Evolutionary conservation across 257 asterid species (phyloP).

Genomic region (Solanum bulbocastanum): DNA sequence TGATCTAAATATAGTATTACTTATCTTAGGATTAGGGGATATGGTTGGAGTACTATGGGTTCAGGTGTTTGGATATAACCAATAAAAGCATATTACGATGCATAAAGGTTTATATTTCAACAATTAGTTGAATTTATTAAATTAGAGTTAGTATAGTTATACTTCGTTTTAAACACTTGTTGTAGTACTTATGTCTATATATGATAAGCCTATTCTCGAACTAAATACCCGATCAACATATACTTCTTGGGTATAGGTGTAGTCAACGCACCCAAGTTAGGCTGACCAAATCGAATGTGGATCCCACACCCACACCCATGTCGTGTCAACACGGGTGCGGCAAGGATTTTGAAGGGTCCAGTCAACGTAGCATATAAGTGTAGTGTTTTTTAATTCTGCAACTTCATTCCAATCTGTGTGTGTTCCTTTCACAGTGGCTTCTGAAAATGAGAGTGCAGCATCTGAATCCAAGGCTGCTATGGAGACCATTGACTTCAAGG

Average conservation of each 20-base stretch:
- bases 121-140: not conserved
- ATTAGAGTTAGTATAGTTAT: not conserved
- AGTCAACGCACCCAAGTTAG: not conserved
- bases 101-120: not conserved
- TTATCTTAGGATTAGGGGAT: not conserved
- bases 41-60: not conserved
- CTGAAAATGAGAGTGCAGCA: slow-evolving; percentile 44
- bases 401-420: not conserved
- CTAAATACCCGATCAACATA: not conserved
- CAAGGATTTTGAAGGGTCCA: not conserved
- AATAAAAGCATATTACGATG: not conserved
- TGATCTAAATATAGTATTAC: not conserved
- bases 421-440: slow-evolving; percentile 38
- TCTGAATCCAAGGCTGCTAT: slow-evolving; percentile 57
- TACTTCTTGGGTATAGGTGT: not conserved
- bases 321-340: not conserved
- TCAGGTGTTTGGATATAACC: not conserved
- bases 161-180: not conserved
- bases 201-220: not conserved
- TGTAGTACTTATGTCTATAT: not conserved
- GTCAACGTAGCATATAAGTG: not conserved
- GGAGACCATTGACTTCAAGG: slow-evolving; percentile 75
- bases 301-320: not conserved
- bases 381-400: not conserved
- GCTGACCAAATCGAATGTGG: not conserved